A percentile compares a stretch with the other conserved stretches of the same genome.
Conservation (phyloP, 257 asterid genomes). For the Solanum appendiculatum region DNA sequence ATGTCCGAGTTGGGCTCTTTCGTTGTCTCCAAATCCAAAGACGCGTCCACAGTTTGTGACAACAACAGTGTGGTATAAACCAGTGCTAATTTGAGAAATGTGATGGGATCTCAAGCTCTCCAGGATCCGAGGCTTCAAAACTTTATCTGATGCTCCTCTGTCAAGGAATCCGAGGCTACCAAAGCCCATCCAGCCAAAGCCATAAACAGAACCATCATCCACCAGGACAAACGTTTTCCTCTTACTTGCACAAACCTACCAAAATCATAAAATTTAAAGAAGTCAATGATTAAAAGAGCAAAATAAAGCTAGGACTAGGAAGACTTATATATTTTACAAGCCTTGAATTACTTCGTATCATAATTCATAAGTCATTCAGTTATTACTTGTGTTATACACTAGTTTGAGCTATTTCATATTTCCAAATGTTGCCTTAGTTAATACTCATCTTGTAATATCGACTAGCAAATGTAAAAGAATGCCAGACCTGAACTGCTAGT, state of each 20-base stretch:
- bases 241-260: slow-evolving; percentile 77
- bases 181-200: slow-evolving; percentile 82
- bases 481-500: slow-evolving; percentile 68
- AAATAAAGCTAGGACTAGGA: not conserved
- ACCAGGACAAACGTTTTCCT: slow-evolving; percentile 65
- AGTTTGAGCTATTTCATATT: not conserved
- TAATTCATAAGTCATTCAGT: not conserved
- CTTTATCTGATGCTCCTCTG: slow-evolving; percentile 44
- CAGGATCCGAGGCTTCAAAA: slow-evolving; percentile 44
- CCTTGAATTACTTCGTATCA: not conserved
- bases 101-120: slow-evolving; percentile 51
- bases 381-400: not conserved
- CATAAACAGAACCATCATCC: slow-evolving; percentile 63
- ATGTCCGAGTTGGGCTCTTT: slow-evolving; percentile 77
- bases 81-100: slow-evolving; percentile 83
- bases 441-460: not conserved
- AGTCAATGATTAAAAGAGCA: too few relatives aligned
- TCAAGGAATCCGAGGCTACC: slow-evolving; percentile 82
- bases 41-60: slow-evolving; percentile 52
- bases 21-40: slow-evolving; percentile 77
- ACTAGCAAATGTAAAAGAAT: not conserved
- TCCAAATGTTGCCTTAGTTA: not conserved
- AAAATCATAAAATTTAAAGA: not conserved
- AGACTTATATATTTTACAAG: not conserved
- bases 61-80: slow-evolving; percentile 66